Evolutionary conservation across 495 filamentous ascomycete species (phyloP), one percentile per base, ranked within the genome.

Genomic region (Penicillium mononematosum): DNA sequence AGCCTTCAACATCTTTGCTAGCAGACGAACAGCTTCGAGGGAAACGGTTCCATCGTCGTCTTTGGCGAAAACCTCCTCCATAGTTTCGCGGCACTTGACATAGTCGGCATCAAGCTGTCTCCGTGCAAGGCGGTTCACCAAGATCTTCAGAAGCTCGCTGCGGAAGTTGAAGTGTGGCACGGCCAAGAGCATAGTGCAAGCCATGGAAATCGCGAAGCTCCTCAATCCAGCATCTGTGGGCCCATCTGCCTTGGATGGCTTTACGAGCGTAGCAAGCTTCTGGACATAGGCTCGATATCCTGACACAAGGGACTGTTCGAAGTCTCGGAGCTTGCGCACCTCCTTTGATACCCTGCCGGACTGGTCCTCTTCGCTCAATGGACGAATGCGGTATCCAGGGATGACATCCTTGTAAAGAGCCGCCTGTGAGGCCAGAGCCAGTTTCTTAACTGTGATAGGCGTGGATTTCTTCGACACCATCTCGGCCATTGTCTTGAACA

Each of bases 141-240:
- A 65, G 41, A 98, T 91, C 74, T 89, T 89, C 38, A 98, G 71
- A 27, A 98, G 75, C 31, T 98, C 95, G 29, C 77, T 79, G 8
- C 95, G 83, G 72, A 94, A 96, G 74, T 98, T 98, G 83, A 98
- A 98, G 75, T 98, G 95, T 11, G 94, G 90, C 5, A 96, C 90
- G 1, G 85, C 75, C 12, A 83, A 76, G 32, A 98, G 75, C 17
- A 98, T 80, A 29, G 77, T 85, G 66, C 90, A 93, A 8, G 88
- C 88, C 69, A 95, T 98, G 17, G 82, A 85, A 49, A 96, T 88
- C 2, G 94, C 94, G 14, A 96, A 77, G 51, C 77, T 86, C 44
- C 84, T 78, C 50, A 94, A 63, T 38, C 72, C 57, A 43, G 71
- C 57, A 56, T 72, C 68, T 16, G 61, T 72, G 59, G 45, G 73